A percentile compares a stretch with the other conserved stretches of the same genome.
phyloP scores from a whole-genome alignment of 805 yeast genomes.

The Starmerella sirachaensis region DNA sequence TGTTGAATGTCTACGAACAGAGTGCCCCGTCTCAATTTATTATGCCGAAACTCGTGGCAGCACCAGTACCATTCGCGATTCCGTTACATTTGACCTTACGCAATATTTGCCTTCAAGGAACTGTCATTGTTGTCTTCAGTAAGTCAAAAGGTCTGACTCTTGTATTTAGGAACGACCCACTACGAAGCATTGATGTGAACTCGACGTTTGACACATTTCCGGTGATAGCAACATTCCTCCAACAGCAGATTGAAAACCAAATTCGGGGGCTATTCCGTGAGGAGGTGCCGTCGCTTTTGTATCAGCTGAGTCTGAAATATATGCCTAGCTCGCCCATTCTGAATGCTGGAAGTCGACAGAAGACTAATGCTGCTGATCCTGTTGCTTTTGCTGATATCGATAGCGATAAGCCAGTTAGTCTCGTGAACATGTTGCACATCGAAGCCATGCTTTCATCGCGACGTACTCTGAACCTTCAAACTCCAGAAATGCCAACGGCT shows the following conservation, averaged over 20 bases:
- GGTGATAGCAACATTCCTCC: constrained; percentile 71
- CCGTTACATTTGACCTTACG: constrained; percentile 68
- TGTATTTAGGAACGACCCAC: constrained; percentile 80
- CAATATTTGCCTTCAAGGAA: constrained; percentile 61
- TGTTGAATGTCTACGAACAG: constrained; percentile 50
- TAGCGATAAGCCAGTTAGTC: constrained; percentile 51
- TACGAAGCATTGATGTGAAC: constrained; percentile 67
- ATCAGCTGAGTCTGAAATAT: constrained; percentile 61
- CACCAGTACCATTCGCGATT: constrained; percentile 57
- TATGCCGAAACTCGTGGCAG: constrained; percentile 53
- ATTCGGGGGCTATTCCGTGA: constrained; percentile 72
- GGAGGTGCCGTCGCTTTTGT: constrained; percentile 68
- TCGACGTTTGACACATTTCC: constrained; percentile 80
- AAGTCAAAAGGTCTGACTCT: constrained; percentile 73
- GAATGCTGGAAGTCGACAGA: not conserved
- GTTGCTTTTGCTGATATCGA: constrained; percentile 41
- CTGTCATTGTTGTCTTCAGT: constrained; percentile 72
- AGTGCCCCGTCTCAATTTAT: constrained; percentile 39
- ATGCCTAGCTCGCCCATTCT: constrained; percentile 31
- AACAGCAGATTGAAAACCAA: constrained; percentile 70
- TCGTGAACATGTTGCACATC: constrained; percentile 55
- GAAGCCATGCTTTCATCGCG: constrained; percentile 61
- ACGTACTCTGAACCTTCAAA: constrained; percentile 62
- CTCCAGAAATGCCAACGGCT: constrained; percentile 46
- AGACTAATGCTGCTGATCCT: constrained; percentile 25